These are phyloP conservation scores for Epichloe scottii DNA, from an alignment of 2,329 filamentous ascomycete genomes.

Conservation along the genomic window DNA sequence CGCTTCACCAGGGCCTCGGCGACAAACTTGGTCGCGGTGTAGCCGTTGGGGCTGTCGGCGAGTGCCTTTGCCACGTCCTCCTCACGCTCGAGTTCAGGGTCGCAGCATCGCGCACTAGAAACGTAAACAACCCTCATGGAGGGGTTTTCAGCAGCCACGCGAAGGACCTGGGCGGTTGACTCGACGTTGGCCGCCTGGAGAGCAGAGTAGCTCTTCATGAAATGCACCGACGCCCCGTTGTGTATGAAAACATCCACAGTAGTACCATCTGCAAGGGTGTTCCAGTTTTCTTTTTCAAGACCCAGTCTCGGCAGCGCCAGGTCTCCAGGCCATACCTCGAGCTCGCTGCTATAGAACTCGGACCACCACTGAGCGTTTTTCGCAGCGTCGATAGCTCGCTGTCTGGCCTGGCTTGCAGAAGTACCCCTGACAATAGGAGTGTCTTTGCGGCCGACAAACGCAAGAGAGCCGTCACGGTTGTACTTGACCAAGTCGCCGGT, in stretches of 20 bases:
- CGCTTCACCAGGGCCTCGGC: slow-evolving; percentile 10
- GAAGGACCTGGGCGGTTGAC: slow-evolving; percentile 4
- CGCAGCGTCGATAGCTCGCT: slow-evolving; percentile 1
- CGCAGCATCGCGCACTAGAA: background rate
- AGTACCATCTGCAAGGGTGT: background rate
- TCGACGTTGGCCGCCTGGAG: slow-evolving; percentile 5
- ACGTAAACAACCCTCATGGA: slow-evolving; percentile 3
- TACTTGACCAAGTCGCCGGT: slow-evolving; percentile 12
- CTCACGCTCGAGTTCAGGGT: background rate
- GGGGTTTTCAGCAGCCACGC: background rate
- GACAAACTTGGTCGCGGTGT: slow-evolving; percentile 12
- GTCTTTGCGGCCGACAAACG: slow-evolving; percentile 11
- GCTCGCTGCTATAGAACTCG: background rate
- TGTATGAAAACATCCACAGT: slow-evolving; percentile 5
- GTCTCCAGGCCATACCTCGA: slow-evolving; percentile 2
- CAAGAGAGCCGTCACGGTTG: slow-evolving; percentile 6
- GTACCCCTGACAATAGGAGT: background rate
- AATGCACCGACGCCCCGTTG: slow-evolving; percentile 5
- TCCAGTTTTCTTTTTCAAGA: background rate
- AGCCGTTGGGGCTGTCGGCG: slow-evolving; percentile 3
- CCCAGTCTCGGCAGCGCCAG: background rate
- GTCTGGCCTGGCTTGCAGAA: background rate
- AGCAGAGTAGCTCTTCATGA: slow-evolving; percentile 3
- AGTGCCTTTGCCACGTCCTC: slow-evolving; percentile 3
- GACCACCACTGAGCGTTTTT: slow-evolving; percentile 3